Evolutionary conservation across 2,329 filamentous ascomycete species (phyloP).

Genomic region (Beauveria asiatica): DNA sequence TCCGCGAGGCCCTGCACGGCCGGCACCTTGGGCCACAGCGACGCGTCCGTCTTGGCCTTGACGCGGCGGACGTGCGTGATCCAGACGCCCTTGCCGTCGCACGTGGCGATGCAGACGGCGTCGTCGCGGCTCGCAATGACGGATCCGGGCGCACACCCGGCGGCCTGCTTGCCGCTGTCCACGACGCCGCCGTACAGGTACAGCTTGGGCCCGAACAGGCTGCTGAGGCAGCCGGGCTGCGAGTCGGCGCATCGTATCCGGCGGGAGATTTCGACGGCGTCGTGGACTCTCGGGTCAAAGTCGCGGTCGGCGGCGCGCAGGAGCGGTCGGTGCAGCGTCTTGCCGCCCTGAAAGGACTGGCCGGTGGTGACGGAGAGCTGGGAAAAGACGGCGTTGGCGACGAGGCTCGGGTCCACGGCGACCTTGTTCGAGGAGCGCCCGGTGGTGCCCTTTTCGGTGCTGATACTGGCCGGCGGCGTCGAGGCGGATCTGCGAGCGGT

Average conservation of each 20-base stretch:
- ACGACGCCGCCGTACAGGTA: slow-evolving; percentile 33
- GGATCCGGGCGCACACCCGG: slow-evolving; percentile 14
- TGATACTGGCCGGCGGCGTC: slow-evolving; percentile 5
- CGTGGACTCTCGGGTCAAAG: slow-evolving; percentile 27
- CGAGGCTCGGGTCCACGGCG: slow-evolving; percentile 18
- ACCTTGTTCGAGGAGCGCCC: not conserved
- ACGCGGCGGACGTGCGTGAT: slow-evolving; percentile 31
- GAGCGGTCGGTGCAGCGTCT: slow-evolving; percentile 27
- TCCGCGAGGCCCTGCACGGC: slow-evolving; percentile 26
- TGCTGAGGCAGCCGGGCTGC: slow-evolving; percentile 31
- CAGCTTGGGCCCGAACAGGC: slow-evolving; percentile 26
- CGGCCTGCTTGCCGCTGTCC: slow-evolving; percentile 21
- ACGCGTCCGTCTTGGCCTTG: slow-evolving; percentile 28
- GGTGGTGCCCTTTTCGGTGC: not conserved
- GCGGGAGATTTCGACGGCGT: slow-evolving; percentile 30
- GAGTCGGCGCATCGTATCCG: slow-evolving; percentile 33
- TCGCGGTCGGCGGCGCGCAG: slow-evolving; percentile 30
- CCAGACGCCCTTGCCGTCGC: slow-evolving; percentile 32
- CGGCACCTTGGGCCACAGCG: slow-evolving; percentile 33
- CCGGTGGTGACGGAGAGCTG: slow-evolving; percentile 24
- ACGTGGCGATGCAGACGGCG: slow-evolving; percentile 28
- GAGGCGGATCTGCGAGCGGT: not conserved
- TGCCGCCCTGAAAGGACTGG: slow-evolving; percentile 29
- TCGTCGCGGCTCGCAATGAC: slow-evolving; percentile 29
- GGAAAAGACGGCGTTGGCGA: slow-evolving; percentile 19